Percentiles rank a stretch among this genome's conserved stretches.
Evolutionary conservation across 2,329 filamentous ascomycete genomes (phyloP).

Genomic region (Camillea tinctor): DNA sequence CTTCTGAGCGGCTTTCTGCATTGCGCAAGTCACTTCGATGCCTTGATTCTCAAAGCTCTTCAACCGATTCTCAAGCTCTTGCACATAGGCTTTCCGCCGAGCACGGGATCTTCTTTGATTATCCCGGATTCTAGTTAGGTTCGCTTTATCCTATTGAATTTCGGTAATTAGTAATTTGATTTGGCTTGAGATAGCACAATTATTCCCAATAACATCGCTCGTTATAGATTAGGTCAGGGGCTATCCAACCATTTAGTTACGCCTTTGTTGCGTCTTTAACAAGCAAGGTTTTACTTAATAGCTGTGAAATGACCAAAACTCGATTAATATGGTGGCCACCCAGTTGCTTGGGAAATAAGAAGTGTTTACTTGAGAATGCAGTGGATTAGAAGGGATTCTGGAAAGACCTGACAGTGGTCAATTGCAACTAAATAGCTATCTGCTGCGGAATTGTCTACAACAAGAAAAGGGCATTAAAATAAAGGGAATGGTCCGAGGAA

Average conservation of each 20-base stretch:
- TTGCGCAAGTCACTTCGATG: constrained; percentile 67
- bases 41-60: constrained; percentile 63
- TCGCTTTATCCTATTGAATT: constrained; percentile 11
- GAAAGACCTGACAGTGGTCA: background rate
- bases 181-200: background rate
- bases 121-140: constrained; percentile 55
- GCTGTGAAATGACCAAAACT: background rate
- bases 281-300: background rate
- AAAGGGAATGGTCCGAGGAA: too few species aligned
- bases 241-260: background rate
- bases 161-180: background rate
- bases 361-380: background rate
- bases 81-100: constrained; percentile 69
- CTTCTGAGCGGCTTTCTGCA: constrained; percentile 66
- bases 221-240: background rate
- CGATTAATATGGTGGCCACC: background rate
- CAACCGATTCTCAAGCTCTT: constrained; percentile 65
- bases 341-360: background rate
- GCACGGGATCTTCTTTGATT: constrained; percentile 77
- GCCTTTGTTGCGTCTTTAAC: background rate
- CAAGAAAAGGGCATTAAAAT: too few species aligned
- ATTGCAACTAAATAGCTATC: background rate
- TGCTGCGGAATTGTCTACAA: too few species aligned
- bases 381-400: background rate
- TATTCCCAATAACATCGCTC: background rate